phyloP scores from a whole-genome alignment of 2,329 filamentous ascomycete genomes.

The Coniochaeta sp. region DNA sequence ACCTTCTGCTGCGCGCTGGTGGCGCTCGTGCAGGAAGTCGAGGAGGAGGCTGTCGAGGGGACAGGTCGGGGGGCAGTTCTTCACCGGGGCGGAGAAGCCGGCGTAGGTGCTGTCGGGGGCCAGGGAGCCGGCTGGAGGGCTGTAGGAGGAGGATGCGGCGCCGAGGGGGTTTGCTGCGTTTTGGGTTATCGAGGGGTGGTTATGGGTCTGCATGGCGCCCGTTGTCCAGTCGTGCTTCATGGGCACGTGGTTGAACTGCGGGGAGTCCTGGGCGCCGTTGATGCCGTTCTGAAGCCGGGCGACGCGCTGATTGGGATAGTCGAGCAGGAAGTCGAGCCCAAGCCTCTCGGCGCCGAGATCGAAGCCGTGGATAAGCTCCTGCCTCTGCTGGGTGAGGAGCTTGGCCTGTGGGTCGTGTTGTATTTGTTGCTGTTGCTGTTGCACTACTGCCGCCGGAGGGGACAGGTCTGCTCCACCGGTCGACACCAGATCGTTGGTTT shows the following conservation, averaged over 20 bases:
- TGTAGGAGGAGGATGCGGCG: neutral
- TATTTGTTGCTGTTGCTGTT: slow-evolving; percentile 10
- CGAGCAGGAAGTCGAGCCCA: slow-evolving; percentile 66
- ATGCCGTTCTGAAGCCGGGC: slow-evolving; percentile 42
- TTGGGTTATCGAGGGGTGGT: neutral
- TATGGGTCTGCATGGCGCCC: slow-evolving; percentile 8
- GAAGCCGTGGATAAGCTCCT: slow-evolving; percentile 44
- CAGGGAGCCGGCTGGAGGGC: neutral
- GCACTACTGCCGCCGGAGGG: slow-evolving; percentile 13
- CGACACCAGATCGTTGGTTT: slow-evolving; percentile 13
- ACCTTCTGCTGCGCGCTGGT: slow-evolving; percentile 58
- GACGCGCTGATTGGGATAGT: slow-evolving; percentile 43
- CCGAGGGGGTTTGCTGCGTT: neutral
- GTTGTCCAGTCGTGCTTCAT: slow-evolving; percentile 43
- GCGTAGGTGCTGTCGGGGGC: neutral
- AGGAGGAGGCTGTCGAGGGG: slow-evolving; percentile 72
- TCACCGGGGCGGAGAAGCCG: slow-evolving; percentile 28
- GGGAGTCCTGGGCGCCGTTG: slow-evolving; percentile 38
- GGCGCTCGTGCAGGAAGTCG: slow-evolving; percentile 66
- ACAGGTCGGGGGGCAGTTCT: slow-evolving; percentile 62
- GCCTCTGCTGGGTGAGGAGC: slow-evolving; percentile 37
- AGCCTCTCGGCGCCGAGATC: slow-evolving; percentile 60
- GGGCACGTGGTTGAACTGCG: slow-evolving; percentile 34
- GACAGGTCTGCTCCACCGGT: slow-evolving; percentile 7
- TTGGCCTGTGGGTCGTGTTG: slow-evolving; percentile 16